phyloP scores from a whole-genome alignment of 2,329 filamentous ascomycete species.

The Lachnellula suecica region DNA sequence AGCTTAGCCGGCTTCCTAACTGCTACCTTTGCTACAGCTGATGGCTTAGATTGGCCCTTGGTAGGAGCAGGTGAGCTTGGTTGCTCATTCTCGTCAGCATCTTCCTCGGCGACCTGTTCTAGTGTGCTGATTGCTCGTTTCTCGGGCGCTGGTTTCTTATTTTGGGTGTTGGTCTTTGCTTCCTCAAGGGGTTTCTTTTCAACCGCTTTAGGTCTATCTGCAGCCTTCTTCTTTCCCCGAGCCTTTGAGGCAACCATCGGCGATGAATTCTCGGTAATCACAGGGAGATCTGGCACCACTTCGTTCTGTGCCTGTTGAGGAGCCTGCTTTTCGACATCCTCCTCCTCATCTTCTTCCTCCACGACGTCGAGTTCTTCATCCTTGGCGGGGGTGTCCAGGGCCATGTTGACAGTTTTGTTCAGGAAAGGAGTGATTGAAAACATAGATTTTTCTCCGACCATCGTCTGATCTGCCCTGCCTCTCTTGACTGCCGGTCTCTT shows the following conservation, averaged over 20 bases:
- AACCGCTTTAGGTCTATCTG: constrained; percentile 18
- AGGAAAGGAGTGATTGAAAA: constrained; percentile 96
- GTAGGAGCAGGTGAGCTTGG: constrained; percentile 33
- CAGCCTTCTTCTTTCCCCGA: constrained; percentile 23
- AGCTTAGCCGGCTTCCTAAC: constrained; percentile 15
- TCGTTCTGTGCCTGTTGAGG: neutral
- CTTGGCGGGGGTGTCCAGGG: constrained; percentile 36
- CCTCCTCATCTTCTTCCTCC: constrained; percentile 9
- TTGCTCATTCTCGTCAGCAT: constrained; percentile 26
- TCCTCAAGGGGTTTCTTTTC: constrained; percentile 44
- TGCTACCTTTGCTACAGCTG: constrained; percentile 5
- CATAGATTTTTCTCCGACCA: constrained; percentile 80
- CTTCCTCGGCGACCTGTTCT: constrained; percentile 42
- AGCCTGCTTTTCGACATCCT: constrained; percentile 1
- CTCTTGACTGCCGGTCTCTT: constrained; percentile 52
- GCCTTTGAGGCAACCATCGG: constrained; percentile 14
- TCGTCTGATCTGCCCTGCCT: constrained; percentile 53
- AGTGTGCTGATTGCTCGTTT: constrained; percentile 32
- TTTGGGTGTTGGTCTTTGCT: constrained; percentile 34
- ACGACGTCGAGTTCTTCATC: constrained; percentile 7
- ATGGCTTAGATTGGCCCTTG: constrained; percentile 1
- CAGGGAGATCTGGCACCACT: neutral
- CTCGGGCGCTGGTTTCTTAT: constrained; percentile 33
- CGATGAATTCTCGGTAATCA: neutral
- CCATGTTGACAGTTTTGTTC: constrained; percentile 66